Evolutionary conservation across 108 stramenopile species (phyloP), one percentile per base, ranked within the genome.

Genomic region (Mayamaea pseudoterrestris): DNA sequence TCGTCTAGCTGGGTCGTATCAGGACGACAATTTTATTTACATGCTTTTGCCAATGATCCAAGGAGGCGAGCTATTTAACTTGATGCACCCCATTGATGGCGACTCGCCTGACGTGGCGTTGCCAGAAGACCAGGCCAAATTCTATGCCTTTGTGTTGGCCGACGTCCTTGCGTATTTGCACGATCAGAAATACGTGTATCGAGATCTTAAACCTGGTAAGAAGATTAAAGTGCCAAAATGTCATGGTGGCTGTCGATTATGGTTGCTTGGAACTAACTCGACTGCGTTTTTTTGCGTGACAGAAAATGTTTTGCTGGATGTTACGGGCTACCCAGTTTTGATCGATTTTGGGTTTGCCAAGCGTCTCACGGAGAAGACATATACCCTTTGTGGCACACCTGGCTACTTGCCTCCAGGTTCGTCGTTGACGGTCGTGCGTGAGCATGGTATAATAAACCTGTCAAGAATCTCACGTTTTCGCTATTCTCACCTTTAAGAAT

Each of bases 311-410:
- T 24, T 65, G 27, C 27, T 65, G 6, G 89, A 92, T 53, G 57
- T 30, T 23, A 60, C 67, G 17, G 93, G 93, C 0, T 91, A 88
- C 57, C 63, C 80, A 23, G 75, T 86, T 7, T 64, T 92, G 23
- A 64, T 83, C 17, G 93, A 94, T 73, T 76, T 65, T 27, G 64
- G 64, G 3, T 58, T 58, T 47, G 44, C 52, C 31, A 44, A 26
- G 22, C 24, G 23, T 21, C 26, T 39, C 21, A 40, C 42, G 22
- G 60, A 69, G 39, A 87, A 80, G 47, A 87, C 87, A 17, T 87
- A 61, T 47, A 94, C 96, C n/a, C 67, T 95, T 2, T 94, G 93
- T 54, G 93, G 96, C 22, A 97, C 96, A 9, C 96, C 96, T 28
- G 41, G 21, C 16, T 51, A 51, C 37, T 30, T 34, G 2, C 25